Evolutionary conservation across 257 asterid species (phyloP).

Genomic region (Fraxinus pennsylvanica): DNA sequence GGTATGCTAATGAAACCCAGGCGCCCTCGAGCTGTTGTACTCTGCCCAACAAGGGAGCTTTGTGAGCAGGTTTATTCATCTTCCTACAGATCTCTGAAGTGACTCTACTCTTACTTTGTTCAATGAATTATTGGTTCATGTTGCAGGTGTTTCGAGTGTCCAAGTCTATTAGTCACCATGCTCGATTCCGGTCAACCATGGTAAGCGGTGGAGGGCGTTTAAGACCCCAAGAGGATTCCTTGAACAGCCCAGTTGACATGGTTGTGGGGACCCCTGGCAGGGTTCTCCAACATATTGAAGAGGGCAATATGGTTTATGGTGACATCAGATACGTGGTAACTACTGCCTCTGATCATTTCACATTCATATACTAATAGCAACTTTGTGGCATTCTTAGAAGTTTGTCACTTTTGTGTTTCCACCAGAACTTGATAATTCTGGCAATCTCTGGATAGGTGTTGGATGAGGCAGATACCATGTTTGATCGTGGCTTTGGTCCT

Average conservation of each 20-base stretch:
- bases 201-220: constrained; percentile 96
- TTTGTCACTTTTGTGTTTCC: constrained; percentile 1
- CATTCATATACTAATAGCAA: constrained; percentile 18
- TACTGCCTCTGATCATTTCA: not conserved
- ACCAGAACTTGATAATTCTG: constrained; percentile 24
- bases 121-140: constrained; percentile 19
- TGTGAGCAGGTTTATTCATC: constrained; percentile 75
- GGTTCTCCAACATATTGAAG: constrained; percentile 94
- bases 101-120: not conserved
- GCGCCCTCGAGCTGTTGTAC: constrained; percentile 92
- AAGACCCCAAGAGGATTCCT: constrained; percentile 91
- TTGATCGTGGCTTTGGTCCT: constrained; percentile 98
- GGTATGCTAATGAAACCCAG: constrained; percentile 92
- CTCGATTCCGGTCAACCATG: constrained; percentile 94
- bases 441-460: constrained; percentile 60
- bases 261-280: constrained; percentile 98
- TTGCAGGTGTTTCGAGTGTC: constrained; percentile 84
- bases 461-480: constrained; percentile 99
- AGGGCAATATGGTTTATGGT: constrained; percentile 92
- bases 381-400: constrained; percentile 4
- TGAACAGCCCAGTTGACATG: constrained; percentile 91
- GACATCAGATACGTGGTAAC: constrained; percentile 88
- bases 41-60: constrained; percentile 99
- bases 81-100: constrained; percentile 8
- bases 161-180: constrained; percentile 85